Percentiles rank a stretch among this genome's conserved stretches.
These are phyloP conservation scores for Wickerhamiella bombiphila DNA, from an alignment of 805 yeast species.

Conservation along the genomic window DNA sequence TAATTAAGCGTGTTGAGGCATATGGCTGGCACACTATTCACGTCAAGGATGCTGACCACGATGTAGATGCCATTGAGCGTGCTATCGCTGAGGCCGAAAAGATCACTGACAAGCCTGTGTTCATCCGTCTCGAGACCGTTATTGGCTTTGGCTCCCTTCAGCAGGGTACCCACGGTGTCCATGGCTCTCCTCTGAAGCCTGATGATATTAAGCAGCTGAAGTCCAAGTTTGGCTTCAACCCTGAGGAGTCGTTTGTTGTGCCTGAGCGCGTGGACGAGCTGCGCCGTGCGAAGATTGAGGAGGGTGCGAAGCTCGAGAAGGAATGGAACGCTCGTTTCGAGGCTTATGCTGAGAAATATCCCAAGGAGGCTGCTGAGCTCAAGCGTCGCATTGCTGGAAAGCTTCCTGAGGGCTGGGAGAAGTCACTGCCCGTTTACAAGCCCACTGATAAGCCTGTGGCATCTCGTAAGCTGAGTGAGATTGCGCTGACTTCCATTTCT, in stretches of 20 bases:
- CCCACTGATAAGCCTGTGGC: constrained; percentile 74
- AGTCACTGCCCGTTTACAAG: constrained; percentile 62
- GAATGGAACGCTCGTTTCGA: constrained; percentile 60
- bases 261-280: constrained; percentile 70
- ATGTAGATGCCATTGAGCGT: constrained; percentile 49
- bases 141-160: constrained; percentile 85
- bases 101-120: constrained; percentile 70
- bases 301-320: constrained; percentile 52
- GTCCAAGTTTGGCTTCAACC: constrained; percentile 74
- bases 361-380: constrained; percentile 65
- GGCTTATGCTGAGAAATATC: constrained; percentile 52
- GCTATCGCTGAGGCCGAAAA: constrained; percentile 76
- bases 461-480: constrained; percentile 86
- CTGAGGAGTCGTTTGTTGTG: constrained; percentile 61
- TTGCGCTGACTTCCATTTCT: constrained; percentile 48
- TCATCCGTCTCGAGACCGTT: constrained; percentile 76
- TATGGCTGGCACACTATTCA: constrained; percentile 85
- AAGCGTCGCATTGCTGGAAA: constrained; percentile 61
- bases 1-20: constrained; percentile 64
- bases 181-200: constrained; percentile 89
- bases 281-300: constrained; percentile 40
- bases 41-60: constrained; percentile 70
- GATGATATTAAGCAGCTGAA: constrained; percentile 86
- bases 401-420: constrained; percentile 74
- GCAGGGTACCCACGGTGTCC: constrained; percentile 82